Conservation (phyloP, 2,329 filamentous ascomycete species). For the Fusarium sp. region DNA sequence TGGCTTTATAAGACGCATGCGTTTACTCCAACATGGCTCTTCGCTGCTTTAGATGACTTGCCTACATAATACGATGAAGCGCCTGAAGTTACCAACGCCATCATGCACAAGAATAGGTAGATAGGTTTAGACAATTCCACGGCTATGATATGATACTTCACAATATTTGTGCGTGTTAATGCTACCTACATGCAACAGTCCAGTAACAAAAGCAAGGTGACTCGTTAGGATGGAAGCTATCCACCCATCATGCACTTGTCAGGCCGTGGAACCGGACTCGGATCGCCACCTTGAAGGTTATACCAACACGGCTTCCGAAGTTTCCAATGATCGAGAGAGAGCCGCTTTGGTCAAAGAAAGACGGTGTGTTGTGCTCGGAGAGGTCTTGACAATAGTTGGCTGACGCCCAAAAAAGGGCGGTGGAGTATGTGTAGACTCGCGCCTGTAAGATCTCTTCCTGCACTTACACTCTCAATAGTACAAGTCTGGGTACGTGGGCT, state of each 20-base stretch:
- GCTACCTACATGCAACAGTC: background rate
- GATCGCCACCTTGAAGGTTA: background rate
- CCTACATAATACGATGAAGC: background rate
- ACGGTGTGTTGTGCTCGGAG: background rate
- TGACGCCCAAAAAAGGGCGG: background rate
- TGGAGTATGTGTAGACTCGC: background rate
- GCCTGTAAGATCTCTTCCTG: background rate
- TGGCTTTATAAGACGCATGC: background rate
- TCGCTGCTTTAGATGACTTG: background rate
- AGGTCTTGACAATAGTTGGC: background rate
- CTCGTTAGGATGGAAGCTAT: background rate
- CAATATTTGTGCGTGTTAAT: background rate
- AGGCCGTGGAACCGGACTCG: background rate
- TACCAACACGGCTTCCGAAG: background rate
- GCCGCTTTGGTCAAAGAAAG: background rate
- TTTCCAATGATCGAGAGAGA: background rate
- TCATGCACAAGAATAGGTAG: background rate
- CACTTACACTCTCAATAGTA: background rate
- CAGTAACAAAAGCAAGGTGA: background rate
- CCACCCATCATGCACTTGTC: background rate
- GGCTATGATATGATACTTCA: background rate
- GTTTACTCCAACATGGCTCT: conserved; percentile 6
- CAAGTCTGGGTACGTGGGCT: background rate
- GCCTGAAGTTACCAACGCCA: background rate
- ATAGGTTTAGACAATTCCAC: background rate